phyloP scores from a whole-genome alignment of 2,329 filamentous ascomycete genomes.

The Drechslerella dactyloides region DNA sequence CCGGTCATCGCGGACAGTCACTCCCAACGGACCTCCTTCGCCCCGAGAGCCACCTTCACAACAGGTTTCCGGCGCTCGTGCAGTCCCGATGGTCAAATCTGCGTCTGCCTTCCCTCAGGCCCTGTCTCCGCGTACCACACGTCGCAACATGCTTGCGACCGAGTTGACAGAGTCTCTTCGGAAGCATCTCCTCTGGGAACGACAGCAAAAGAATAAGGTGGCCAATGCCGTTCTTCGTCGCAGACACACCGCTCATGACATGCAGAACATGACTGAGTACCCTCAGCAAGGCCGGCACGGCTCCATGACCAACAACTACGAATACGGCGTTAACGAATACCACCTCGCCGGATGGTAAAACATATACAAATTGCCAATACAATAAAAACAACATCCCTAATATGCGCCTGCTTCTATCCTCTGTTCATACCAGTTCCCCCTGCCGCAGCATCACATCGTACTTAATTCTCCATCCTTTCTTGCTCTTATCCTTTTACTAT shows the following conservation, averaged over 20 bases:
- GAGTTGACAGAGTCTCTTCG: conserved; percentile 93
- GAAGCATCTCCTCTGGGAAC: conserved; percentile 90
- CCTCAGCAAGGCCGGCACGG: conserved; percentile 72
- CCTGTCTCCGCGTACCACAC: conserved; percentile 86
- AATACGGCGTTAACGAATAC: conserved; percentile 80
- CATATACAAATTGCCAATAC: conserved; percentile 24
- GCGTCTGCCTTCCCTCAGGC: conserved; percentile 74
- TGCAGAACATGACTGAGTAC: conserved; percentile 78
- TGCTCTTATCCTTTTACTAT: conserved; percentile 41
- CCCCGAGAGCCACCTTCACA: conserved; percentile 67
- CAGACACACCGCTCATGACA: conserved; percentile 84
- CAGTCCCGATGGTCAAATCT: conserved; percentile 80
- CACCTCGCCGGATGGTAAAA: conserved; percentile 82
- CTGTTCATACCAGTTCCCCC: conserved; percentile 41
- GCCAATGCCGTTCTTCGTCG: conserved; percentile 88
- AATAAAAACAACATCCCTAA: conserved; percentile 29
- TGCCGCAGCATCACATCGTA: conserved; percentile 34
- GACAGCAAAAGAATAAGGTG: conserved; percentile 89
- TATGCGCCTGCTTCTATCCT: conserved; percentile 21
- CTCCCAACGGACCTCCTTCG: conserved; percentile 70
- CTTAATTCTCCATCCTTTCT: conserved; percentile 52
- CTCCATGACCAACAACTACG: conserved; percentile 75
- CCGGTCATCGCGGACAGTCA: conserved; percentile 68
- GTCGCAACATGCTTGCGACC: conserved; percentile 92
- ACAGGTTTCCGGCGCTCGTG: conserved; percentile 70